Conservation (phyloP, 192 early-diverging fungal species). For the Backusella macrospora region DNA sequence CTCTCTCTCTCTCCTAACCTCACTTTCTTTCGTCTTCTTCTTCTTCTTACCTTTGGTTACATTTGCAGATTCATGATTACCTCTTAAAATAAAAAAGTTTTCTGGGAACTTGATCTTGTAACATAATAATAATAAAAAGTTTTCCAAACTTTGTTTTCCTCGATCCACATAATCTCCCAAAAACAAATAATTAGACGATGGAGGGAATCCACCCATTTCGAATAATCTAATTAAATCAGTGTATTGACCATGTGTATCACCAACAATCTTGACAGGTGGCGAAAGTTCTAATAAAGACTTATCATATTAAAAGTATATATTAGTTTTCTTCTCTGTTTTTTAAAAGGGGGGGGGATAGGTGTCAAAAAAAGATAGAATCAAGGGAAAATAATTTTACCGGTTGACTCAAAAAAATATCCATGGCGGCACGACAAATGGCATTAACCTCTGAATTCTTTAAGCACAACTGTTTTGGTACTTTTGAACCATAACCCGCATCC, state of each 20-base stretch:
- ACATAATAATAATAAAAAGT: slow-evolving; percentile 89
- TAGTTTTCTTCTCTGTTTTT: background rate
- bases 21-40: background rate
- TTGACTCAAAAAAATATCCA: slow-evolving; percentile 91
- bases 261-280: slow-evolving; percentile 78
- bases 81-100: slow-evolving; percentile 94
- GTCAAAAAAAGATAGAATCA: background rate
- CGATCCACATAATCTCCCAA: slow-evolving; percentile 97
- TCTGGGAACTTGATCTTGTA: slow-evolving; percentile 98
- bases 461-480: slow-evolving; percentile 77
- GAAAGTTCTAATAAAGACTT: slow-evolving; percentile 70
- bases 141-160: slow-evolving; percentile 94
- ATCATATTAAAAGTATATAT: background rate
- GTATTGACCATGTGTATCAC: slow-evolving; percentile 97
- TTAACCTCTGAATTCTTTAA: slow-evolving; percentile 87
- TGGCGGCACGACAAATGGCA: slow-evolving; percentile 80
- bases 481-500: slow-evolving; percentile 73
- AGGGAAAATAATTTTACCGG: slow-evolving; percentile 46
- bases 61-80: slow-evolving; percentile 95
- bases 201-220: slow-evolving; percentile 93
- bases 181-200: slow-evolving; percentile 89
- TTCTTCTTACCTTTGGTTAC: slow-evolving; percentile 76
- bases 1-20: background rate
- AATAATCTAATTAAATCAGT: slow-evolving; percentile 90
- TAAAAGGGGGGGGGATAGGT: background rate